Evolutionary conservation across 352 stramenopile species (phyloP).

Genomic region (Pythium dissimile): DNA sequence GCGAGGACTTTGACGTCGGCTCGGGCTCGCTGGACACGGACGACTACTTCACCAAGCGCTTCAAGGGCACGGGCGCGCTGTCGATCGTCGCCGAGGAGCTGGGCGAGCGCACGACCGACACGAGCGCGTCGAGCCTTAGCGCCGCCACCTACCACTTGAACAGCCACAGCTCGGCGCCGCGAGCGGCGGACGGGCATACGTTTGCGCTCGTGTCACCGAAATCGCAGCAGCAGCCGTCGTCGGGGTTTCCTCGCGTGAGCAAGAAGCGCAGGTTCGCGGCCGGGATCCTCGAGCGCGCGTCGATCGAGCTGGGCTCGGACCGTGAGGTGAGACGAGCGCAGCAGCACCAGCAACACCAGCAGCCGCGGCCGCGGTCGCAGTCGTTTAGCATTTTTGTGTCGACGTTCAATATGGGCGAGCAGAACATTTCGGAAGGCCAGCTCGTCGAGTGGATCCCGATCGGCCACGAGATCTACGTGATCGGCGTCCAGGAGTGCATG

Average conservation of each 20-base stretch:
- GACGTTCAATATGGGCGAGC: conserved; percentile 87
- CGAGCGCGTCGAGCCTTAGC: conserved; percentile 7
- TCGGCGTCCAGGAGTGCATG: conserved; percentile 92
- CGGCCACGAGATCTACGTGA: conserved; percentile 86
- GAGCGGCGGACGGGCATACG: not conserved
- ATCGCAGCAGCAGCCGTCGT: not conserved
- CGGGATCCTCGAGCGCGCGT: conserved; percentile 13
- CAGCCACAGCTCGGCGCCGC: not conserved
- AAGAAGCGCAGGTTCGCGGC: conserved; percentile 19
- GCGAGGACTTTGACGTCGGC: conserved; percentile 5
- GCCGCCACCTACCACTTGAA: not conserved
- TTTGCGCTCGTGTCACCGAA: not conserved
- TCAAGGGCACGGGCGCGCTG: conserved; percentile 5
- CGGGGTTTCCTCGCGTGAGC: not conserved
- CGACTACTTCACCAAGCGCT: conserved; percentile 10
- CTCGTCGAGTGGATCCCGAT: conserved; percentile 82
- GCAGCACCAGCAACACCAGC: not conserved
- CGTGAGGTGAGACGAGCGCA: not conserved
- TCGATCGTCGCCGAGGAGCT: conserved; percentile 14
- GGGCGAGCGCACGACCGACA: conserved; percentile 14
- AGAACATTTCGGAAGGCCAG: conserved; percentile 51
- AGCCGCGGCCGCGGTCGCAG: conserved; percentile 12
- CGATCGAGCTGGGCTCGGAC: conserved; percentile 12
- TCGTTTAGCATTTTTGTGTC: conserved; percentile 72
- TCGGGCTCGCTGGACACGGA: conserved; percentile 4